These are phyloP conservation scores for Aspergillus eucalypticola DNA, from an alignment of 2,329 filamentous ascomycete genomes.

Conservation along the genomic window DNA sequence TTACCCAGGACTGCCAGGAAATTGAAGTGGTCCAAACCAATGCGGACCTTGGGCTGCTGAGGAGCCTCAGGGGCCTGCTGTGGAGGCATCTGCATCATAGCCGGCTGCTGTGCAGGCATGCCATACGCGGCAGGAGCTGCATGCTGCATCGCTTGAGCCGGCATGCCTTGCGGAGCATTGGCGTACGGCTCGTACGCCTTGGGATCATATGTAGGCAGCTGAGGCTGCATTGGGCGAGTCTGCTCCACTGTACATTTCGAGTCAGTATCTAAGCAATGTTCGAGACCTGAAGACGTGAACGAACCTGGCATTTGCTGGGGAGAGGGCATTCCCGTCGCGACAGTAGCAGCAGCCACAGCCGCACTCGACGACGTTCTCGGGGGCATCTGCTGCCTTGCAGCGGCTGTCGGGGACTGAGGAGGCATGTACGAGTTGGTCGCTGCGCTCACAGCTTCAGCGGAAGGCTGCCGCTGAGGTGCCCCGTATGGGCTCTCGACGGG, in stretches of 20 bases:
- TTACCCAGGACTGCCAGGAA: conserved; percentile 97
- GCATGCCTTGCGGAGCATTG: conserved; percentile 48
- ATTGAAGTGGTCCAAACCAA: conserved; percentile 97
- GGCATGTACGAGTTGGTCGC: conserved; percentile 44
- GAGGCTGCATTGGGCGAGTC: conserved; percentile 42
- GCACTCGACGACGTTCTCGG: conserved; percentile 53
- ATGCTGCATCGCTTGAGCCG: conserved; percentile 31
- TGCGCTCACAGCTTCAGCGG: conserved; percentile 45
- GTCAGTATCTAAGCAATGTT: background rate
- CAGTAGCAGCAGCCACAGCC: conserved; percentile 49
- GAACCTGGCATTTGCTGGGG: conserved; percentile 45
- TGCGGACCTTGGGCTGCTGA: conserved; percentile 58
- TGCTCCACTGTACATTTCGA: conserved; percentile 34
- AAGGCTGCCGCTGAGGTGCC: conserved; percentile 38
- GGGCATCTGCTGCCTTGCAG: conserved; percentile 47
- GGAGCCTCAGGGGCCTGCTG: conserved; percentile 31
- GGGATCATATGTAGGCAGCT: conserved; percentile 40
- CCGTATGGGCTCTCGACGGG: conserved; percentile 40
- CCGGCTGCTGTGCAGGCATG: conserved; percentile 30
- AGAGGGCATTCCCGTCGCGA: conserved; percentile 49
- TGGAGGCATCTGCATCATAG: conserved; percentile 23
- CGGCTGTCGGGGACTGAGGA: conserved; percentile 48
- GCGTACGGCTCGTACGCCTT: conserved; percentile 49
- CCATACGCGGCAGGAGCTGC: conserved; percentile 25
- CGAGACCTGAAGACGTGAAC: conserved; percentile 12